Evolutionary conservation across 345 rosid genomes (phyloP).

Genomic region (Hibiscus mutabilis): DNA sequence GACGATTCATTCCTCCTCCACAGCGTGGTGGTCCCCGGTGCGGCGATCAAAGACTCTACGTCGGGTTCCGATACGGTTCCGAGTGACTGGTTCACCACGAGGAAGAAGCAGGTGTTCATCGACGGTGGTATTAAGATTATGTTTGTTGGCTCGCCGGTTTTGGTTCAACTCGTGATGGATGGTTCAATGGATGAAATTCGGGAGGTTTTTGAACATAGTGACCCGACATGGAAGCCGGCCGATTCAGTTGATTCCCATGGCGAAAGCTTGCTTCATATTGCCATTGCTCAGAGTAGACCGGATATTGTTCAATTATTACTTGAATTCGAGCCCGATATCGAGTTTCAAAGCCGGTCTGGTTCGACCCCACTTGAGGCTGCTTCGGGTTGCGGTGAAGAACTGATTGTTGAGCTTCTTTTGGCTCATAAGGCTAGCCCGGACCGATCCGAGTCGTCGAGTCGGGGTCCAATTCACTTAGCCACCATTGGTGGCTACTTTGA

Average conservation of each 20-base stretch:
- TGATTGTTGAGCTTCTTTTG: constrained; percentile 51
- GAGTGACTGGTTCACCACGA: constrained; percentile 50
- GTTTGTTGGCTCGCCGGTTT: constrained; percentile 46
- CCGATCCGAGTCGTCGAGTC: constrained; percentile 30
- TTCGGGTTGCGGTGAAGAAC: constrained; percentile 36
- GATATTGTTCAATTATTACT: constrained; percentile 53
- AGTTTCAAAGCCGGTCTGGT: constrained; percentile 33
- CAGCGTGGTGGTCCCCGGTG: constrained; percentile 62
- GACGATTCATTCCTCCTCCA: constrained; percentile 50
- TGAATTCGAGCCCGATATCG: constrained; percentile 42
- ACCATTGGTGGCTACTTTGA: constrained; percentile 36
- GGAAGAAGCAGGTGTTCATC: constrained; percentile 54
- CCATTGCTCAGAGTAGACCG: constrained; percentile 37
- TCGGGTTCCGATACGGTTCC: constrained; percentile 42
- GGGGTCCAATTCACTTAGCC: constrained; percentile 56
- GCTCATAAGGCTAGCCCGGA: constrained; percentile 43
- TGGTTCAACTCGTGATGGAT: constrained; percentile 39
- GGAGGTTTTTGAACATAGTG: constrained; percentile 50
- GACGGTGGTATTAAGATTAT: constrained; percentile 54
- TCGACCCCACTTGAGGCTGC: constrained; percentile 48
- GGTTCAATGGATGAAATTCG: constrained; percentile 54
- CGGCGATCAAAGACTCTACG: constrained; percentile 30
- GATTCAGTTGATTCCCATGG: constrained; percentile 40
- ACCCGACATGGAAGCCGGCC: constrained; percentile 36
- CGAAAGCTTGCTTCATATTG: constrained; percentile 46